Evolutionary conservation across 176 grass and related monocot genomes (phyloP), one percentile per base, ranked within the genome.

Genomic region (Juncus effusus): DNA sequence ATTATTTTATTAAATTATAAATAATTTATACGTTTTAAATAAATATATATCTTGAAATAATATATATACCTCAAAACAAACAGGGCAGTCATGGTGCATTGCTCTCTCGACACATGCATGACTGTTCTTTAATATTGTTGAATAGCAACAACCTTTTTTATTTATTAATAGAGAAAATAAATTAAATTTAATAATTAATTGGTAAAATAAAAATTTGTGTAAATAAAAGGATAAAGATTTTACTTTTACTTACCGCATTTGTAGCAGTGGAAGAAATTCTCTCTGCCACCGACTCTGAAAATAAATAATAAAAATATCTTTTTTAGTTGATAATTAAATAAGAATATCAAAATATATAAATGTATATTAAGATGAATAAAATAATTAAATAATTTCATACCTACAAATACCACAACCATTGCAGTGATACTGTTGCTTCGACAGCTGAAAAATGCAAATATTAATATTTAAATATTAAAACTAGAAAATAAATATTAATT

Each of bases 1-100:
- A 38, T 11, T 16, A 68, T 2, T 49, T 7, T 2, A 69, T 56
- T 69, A 35, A 41, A 36, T 61, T 15, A 12, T 13, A 71, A 67
- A 54, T 70, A 8, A 68, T 41, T 8, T 16, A 60, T 5, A 9
- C 54, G 3, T 69, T 9, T 36, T 37, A 41, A 10, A 14, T 55
- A n/a, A 16, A 70, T 40, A 36, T 54, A 63, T 2, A 42, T 3
- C 56, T 49, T 28, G 52, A 2, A 65, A 44, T 16, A 69, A 55
- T 36, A 42, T 56, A 4, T 41, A 6, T 54, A 99, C 94, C 94
- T 99, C 94, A 56, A 89, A 92, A 62, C 94, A 97, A 77, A 97
- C 84, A 74, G 94, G 94, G 52, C 94, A 97, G 70, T 97, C 80
- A 82, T 92, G 94, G 84, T 97, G 94, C 94, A 97, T 92, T 3